A percentile compares a stretch with the other conserved stretches of the same genome.
Evolutionary conservation across 1,284 basidiomycete species (phyloP).

Genomic region (Trametes sp.): DNA sequence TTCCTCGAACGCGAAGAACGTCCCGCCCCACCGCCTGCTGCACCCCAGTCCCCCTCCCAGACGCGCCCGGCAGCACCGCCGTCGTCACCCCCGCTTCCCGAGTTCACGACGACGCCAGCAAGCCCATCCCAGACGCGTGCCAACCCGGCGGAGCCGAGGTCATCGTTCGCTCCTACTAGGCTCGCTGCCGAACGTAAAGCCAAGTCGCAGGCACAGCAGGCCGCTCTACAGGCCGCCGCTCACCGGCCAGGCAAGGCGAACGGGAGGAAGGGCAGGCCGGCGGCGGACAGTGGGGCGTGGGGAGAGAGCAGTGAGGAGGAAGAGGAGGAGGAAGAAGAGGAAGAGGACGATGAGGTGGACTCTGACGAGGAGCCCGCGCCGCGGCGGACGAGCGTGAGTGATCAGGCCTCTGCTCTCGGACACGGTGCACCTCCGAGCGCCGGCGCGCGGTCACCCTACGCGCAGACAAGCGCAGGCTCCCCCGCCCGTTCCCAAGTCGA

Average conservation of each 20-base stretch:
- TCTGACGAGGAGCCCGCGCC: constrained; percentile 62
- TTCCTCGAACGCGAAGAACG: constrained; percentile 70
- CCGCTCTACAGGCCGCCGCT: constrained; percentile 76
- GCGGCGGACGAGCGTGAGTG: constrained; percentile 42
- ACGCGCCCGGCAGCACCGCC: constrained; percentile 26
- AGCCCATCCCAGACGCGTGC: constrained; percentile 41
- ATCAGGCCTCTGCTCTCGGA: constrained; percentile 37
- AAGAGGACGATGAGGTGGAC: constrained; percentile 75
- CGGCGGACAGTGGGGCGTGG: constrained; percentile 61
- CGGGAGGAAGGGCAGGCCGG: constrained; percentile 59
- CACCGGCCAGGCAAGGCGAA: constrained; percentile 77
- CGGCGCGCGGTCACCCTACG: constrained; percentile 36
- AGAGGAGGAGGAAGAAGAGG: constrained; percentile 80
- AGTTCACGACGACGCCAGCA: constrained; percentile 38
- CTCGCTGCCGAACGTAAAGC: constrained; percentile 85
- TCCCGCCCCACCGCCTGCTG: constrained; percentile 24
- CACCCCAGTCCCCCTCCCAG: constrained; percentile 32
- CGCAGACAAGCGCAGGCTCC: constrained; percentile 38
- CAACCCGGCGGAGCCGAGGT: constrained; percentile 50
- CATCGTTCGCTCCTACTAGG: constrained; percentile 86
- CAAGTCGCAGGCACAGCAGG: constrained; percentile 82
- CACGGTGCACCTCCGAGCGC: constrained; percentile 36
- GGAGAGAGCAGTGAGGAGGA: constrained; percentile 82
- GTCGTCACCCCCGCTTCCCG: constrained; percentile 34
- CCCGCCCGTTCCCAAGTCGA: constrained; percentile 39